Evolutionary conservation across 2,329 filamentous ascomycete species (phyloP).

Genomic region (Furcasterigmium sp.): DNA sequence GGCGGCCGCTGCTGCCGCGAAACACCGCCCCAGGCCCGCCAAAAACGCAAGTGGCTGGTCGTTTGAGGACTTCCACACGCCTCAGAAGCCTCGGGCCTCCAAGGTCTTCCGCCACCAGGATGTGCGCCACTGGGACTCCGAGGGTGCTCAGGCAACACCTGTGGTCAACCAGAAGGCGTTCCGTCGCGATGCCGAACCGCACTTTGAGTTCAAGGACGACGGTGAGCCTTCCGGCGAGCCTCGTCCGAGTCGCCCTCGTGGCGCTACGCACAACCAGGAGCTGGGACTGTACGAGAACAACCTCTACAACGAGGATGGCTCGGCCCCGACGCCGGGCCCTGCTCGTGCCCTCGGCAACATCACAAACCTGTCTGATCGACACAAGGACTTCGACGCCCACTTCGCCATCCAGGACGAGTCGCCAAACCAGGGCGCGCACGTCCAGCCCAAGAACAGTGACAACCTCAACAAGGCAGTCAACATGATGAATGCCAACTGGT

Average conservation of each 20-base stretch:
- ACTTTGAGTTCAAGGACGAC: slow-evolving; percentile 82
- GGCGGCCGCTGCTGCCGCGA: slow-evolving; percentile 34
- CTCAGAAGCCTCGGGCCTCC: slow-evolving; percentile 61
- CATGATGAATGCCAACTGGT: slow-evolving; percentile 66
- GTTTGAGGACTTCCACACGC: slow-evolving; percentile 84
- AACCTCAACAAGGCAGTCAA: slow-evolving; percentile 65
- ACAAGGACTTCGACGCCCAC: slow-evolving; percentile 72
- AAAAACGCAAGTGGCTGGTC: slow-evolving; percentile 76
- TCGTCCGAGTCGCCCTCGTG: slow-evolving; percentile 42
- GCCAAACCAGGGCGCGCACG: slow-evolving; percentile 38
- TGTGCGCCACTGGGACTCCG: slow-evolving; percentile 73
- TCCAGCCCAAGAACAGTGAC: slow-evolving; percentile 42
- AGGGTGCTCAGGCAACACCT: slow-evolving; percentile 47
- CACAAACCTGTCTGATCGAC: slow-evolving; percentile 67
- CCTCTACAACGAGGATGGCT: slow-evolving; percentile 56
- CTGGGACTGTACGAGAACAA: slow-evolving; percentile 74
- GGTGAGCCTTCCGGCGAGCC: slow-evolving; percentile 51
- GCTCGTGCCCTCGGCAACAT: slow-evolving; percentile 56
- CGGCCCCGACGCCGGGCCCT: slow-evolving; percentile 26
- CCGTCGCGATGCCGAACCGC: slow-evolving; percentile 74
- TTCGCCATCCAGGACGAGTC: slow-evolving; percentile 71
- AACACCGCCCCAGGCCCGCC: slow-evolving; percentile 32
- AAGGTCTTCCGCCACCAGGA: slow-evolving; percentile 62
- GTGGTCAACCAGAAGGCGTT: slow-evolving; percentile 54
- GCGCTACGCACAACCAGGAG: slow-evolving; percentile 60